Conservation (phyloP, 1,139 yeast genomes). For the Hansenula sp. region DNA sequence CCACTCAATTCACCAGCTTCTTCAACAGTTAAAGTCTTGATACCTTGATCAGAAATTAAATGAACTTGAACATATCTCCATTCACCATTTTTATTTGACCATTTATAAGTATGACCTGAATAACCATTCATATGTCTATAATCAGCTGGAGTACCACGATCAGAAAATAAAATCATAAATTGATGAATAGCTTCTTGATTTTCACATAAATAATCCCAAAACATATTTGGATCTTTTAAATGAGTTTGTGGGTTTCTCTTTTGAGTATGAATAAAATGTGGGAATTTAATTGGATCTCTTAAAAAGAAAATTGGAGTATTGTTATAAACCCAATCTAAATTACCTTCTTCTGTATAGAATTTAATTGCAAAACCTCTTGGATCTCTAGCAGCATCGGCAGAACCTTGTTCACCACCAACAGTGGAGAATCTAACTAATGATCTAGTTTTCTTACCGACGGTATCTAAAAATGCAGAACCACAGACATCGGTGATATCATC, state of each 20-base stretch:
- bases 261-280: slow-evolving; percentile 58
- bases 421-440: slow-evolving; percentile 51
- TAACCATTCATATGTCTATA: slow-evolving; percentile 68
- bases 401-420: slow-evolving; percentile 56
- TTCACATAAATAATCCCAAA: slow-evolving; percentile 63
- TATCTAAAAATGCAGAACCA: slow-evolving; percentile 42
- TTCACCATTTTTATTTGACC: slow-evolving; percentile 62
- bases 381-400: slow-evolving; percentile 55
- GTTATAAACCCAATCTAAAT: slow-evolving; percentile 58
- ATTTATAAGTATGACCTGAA: slow-evolving; percentile 70
- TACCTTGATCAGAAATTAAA: slow-evolving; percentile 55
- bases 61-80: slow-evolving; percentile 67
- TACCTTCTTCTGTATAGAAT: slow-evolving; percentile 55
- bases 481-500: slow-evolving; percentile 51
- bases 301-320: slow-evolving; percentile 57
- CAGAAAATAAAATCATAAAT: slow-evolving; percentile 56
- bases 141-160: slow-evolving; percentile 65
- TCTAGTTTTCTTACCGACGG: slow-evolving; percentile 45
- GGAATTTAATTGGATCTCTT: slow-evolving; percentile 56
- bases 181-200: slow-evolving; percentile 67
- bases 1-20: slow-evolving; percentile 58
- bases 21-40: slow-evolving; percentile 48
- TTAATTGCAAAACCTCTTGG: slow-evolving; percentile 58
- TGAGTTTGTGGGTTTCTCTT: slow-evolving; percentile 79
- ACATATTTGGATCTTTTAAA: slow-evolving; percentile 71